These are phyloP conservation scores for Bryum argenteum DNA, from an alignment of 225 moss, liverwort and hornwort species.

Conservation along the genomic window DNA sequence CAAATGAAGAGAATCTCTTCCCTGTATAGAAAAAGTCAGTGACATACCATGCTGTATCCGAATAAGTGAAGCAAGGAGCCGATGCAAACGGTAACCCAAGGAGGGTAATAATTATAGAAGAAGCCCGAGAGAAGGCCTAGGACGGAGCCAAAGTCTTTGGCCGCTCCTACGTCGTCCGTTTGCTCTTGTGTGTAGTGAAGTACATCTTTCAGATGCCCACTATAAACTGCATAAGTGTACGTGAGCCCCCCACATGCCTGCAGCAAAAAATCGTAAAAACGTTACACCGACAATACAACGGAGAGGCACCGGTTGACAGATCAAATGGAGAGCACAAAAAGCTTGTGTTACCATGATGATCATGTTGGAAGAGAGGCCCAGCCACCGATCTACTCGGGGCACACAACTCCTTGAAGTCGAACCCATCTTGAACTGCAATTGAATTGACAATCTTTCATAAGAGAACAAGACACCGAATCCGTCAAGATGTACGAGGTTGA, in stretches of 20 bases:
- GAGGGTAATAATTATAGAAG: constrained; percentile 60
- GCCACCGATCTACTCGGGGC: constrained; percentile 65
- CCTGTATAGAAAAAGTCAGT: too few relatives aligned
- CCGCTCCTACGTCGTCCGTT: constrained; percentile 64
- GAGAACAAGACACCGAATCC: background rate
- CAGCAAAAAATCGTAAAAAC: background rate
- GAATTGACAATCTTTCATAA: background rate
- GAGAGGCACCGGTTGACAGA: too few relatives aligned
- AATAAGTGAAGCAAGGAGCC: constrained; percentile 59
- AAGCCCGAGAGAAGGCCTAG: constrained; percentile 62
- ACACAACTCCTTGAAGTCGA: constrained; percentile 35
- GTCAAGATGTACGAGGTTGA: background rate
- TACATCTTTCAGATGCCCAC: constrained; percentile 60
- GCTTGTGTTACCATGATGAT: constrained; percentile 48
- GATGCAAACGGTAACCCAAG: constrained; percentile 65
- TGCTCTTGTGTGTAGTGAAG: constrained; percentile 69
- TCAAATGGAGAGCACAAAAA: background rate
- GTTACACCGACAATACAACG: constrained; percentile 1
- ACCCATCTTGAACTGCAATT: constrained; percentile 45
- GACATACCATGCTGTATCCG: constrained; percentile 63
- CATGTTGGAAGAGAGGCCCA: constrained; percentile 69
- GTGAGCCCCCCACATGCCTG: constrained; percentile 67
- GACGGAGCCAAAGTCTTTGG: constrained; percentile 63
- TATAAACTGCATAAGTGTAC: constrained; percentile 66
- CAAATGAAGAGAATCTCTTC: too few relatives aligned